Base-by-base conservation (phyloP, 305 asterid species). In the Ilex paraguariensis region DNA sequence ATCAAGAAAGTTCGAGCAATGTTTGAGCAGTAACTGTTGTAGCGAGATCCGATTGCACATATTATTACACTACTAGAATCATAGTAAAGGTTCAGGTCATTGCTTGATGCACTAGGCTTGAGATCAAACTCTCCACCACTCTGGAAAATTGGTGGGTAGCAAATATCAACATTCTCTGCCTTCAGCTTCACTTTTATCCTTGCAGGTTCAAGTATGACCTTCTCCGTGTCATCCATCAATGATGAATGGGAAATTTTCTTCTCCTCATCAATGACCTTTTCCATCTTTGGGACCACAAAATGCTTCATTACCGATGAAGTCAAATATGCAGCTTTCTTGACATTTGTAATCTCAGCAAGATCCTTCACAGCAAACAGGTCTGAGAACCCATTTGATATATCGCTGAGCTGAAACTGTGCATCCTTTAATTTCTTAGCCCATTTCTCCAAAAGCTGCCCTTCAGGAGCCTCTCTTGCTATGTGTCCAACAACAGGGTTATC, bases 21-120 rank as follows among this genome's bases (percentile, higher is more conserved):
- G 75, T 84, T 89, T 56, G 96, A 84, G 46, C 96, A 86, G 65
- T 86, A 89, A 39, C 88, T 86, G 33, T 78, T 89, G 58, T 89
- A 89, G n/a, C 93, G 85, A 14, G 87, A 76, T 40, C 95, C 96
- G 15, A 89, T 61, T 53, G 95, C 90, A 75, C 91, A 84, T 21
- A 89, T 72, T 64, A 89, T 84, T 42, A 81, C 83, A 71, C 86
- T 81, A 61, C 81, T 66, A 31, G 87, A 66, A 73, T 84, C 93
- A 65, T 81, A 89, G 68, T 76, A 84, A n/a, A 86, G 69, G 64
- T 68, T 13, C 11, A 81, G 87, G 58, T 86, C 87, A 52, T 82
- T 81, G 77, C 93, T 86, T 30, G 80, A 57, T 21, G 95, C 95
- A 75, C 88, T 81, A 40, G 96, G 95, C 59, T 81, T 74, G 40